Evolutionary conservation across 495 filamentous ascomycete species (phyloP).

Genomic region (Penicillium tannophilum): DNA sequence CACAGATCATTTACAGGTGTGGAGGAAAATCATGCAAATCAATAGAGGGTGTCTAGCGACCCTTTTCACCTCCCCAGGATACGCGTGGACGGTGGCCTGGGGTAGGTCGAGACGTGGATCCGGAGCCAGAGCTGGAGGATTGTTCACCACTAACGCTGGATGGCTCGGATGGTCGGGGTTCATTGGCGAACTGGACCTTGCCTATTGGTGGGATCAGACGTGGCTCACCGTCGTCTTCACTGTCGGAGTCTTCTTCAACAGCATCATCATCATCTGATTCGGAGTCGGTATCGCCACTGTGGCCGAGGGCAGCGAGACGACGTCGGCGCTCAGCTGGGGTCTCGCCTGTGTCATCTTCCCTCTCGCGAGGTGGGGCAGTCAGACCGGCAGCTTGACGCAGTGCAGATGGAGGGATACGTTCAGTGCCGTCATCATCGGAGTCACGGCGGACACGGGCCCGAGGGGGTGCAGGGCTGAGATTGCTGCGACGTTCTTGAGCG

Average conservation of each 20-base stretch:
- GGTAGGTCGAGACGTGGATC: slow-evolving; percentile 12
- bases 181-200: slow-evolving; percentile 41
- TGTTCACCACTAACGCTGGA: slow-evolving; percentile 16
- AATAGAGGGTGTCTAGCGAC: slow-evolving; percentile 10
- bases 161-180: slow-evolving; percentile 23
- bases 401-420: slow-evolving; percentile 51
- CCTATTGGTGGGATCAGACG: slow-evolving; percentile 19
- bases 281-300: slow-evolving; percentile 58
- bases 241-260: slow-evolving; percentile 30
- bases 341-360: slow-evolving; percentile 59
- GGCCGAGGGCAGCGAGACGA: slow-evolving; percentile 82
- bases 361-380: slow-evolving; percentile 27
- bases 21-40: background rate
- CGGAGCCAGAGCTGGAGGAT: slow-evolving; percentile 23
- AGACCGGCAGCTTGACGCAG: slow-evolving; percentile 42
- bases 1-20: background rate
- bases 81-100: slow-evolving; percentile 26
- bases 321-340: slow-evolving; percentile 81
- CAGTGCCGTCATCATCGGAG: slow-evolving; percentile 62
- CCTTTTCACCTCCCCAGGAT: slow-evolving; percentile 35
- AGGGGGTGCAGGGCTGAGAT: slow-evolving; percentile 31
- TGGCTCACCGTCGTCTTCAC: slow-evolving; percentile 32
- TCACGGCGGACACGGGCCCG: slow-evolving; percentile 44
- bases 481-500: slow-evolving; percentile 53
- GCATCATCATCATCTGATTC: slow-evolving; percentile 51